Conservation (phyloP, 169 alveolate species). For the Plasmodium fragile region DNA sequence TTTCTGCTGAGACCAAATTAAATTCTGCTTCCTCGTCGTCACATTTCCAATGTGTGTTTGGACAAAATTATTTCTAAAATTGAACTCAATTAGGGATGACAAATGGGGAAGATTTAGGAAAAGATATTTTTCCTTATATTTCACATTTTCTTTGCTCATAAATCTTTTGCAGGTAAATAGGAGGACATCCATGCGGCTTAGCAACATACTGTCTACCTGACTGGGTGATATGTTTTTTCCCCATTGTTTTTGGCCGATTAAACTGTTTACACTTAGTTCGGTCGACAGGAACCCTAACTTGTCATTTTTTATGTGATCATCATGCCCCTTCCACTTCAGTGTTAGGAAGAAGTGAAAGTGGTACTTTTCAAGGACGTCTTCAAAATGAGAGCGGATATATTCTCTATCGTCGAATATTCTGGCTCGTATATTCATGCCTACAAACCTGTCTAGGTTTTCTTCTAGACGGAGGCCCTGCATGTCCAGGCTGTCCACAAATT, state of each 20-base stretch:
- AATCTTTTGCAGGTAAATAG: slow-evolving; percentile 36
- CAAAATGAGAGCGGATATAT: slow-evolving; percentile 32
- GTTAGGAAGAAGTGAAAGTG: slow-evolving; percentile 60
- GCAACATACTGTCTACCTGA: neutral
- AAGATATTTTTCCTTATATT: slow-evolving; percentile 31
- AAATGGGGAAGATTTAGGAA: slow-evolving; percentile 13
- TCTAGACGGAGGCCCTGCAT: slow-evolving; percentile 20
- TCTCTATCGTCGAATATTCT: slow-evolving; percentile 16
- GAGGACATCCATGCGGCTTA: slow-evolving; percentile 13
- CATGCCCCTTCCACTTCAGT: neutral
- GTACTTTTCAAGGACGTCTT: slow-evolving; percentile 11
- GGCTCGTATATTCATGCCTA: slow-evolving; percentile 42
- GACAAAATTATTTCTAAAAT: slow-evolving; percentile 16
- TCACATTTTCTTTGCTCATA: slow-evolving; percentile 35
- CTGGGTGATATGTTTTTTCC: neutral
- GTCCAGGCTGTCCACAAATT: slow-evolving; percentile 35
- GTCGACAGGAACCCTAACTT: slow-evolving; percentile 11
- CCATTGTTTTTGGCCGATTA: neutral
- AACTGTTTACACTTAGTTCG: neutral
- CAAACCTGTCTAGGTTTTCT: neutral
- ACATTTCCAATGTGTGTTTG: slow-evolving; percentile 34
- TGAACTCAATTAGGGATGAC: slow-evolving; percentile 41
- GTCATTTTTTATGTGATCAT: slow-evolving; percentile 10
- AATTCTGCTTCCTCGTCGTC: slow-evolving; percentile 50
- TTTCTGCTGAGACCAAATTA: slow-evolving; percentile 56